These are phyloP conservation scores for Neurospora tetraspora DNA, from an alignment of 495 filamentous ascomycete genomes.

Conservation along the genomic window DNA sequence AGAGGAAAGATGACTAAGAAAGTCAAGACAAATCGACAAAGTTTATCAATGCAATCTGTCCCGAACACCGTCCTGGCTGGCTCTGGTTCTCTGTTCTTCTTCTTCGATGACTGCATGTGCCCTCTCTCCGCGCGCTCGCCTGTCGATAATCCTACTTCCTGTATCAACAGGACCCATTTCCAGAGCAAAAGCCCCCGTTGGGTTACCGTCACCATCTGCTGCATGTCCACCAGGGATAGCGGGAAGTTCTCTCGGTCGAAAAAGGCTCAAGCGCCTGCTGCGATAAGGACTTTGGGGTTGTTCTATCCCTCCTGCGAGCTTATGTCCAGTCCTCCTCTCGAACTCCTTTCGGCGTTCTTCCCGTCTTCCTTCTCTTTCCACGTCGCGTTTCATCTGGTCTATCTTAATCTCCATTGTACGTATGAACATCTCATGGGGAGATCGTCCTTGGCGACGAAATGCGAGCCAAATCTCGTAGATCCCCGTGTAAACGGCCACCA, in stretches of 20 bases:
- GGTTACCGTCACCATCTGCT: background rate
- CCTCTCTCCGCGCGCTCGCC: background rate
- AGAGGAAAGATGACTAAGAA: too few relatives aligned
- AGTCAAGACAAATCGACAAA: too few relatives aligned
- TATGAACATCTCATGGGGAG: background rate
- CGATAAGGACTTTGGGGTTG: background rate
- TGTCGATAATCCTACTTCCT: background rate
- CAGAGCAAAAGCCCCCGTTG: background rate
- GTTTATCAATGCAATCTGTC: background rate
- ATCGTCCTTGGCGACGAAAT: background rate
- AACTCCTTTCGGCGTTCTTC: background rate
- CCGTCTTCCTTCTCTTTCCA: background rate
- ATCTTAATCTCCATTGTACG: background rate
- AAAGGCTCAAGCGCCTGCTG: background rate
- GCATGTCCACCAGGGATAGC: background rate
- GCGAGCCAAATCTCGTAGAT: constrained; percentile 13
- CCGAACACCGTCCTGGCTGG: background rate
- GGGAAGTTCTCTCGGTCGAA: background rate
- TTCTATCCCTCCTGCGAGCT: background rate
- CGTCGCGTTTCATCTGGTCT: background rate
- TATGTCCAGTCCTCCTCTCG: background rate
- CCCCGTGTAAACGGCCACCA: constrained; percentile 5
- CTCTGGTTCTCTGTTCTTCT: background rate
- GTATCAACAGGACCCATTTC: background rate
- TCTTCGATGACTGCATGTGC: too few relatives aligned